These are phyloP conservation scores for Populus hybrid DNA, from an alignment of 441 rosid genomes.

Conservation along the genomic window DNA sequence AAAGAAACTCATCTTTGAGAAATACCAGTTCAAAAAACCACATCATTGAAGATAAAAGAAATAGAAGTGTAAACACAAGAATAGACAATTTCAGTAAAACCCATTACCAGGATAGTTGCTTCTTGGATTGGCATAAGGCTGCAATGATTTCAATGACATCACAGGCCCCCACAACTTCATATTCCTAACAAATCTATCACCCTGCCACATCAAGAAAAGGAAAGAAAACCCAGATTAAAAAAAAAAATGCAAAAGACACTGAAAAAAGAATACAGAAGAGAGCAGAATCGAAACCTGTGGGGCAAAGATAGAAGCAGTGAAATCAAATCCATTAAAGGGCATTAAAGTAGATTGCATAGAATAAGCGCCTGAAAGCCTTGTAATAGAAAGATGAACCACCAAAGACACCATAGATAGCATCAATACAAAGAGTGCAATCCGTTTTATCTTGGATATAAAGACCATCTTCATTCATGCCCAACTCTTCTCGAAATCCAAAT, in stretches of 20 bases:
- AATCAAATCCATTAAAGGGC: slow-evolving; percentile 51
- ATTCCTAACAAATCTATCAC: slow-evolving; percentile 34
- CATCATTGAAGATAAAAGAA: not conserved
- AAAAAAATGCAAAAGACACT: slow-evolving; percentile 9
- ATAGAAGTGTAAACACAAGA: not conserved
- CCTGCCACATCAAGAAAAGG: slow-evolving; percentile 38
- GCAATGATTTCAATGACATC: slow-evolving; percentile 69
- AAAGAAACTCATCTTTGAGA: not conserved
- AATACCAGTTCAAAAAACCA: not conserved
- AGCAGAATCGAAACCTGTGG: slow-evolving; percentile 36
- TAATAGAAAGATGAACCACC: slow-evolving; percentile 70
- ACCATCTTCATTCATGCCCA: slow-evolving; percentile 44
- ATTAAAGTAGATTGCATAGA: slow-evolving; percentile 47
- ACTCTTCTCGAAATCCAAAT: slow-evolving; percentile 7
- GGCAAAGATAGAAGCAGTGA: slow-evolving; percentile 34
- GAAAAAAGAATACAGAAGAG: not conserved
- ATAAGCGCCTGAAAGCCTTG: slow-evolving; percentile 65
- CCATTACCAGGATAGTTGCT: slow-evolving; percentile 62
- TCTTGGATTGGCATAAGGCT: slow-evolving; percentile 94
- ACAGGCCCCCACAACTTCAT: slow-evolving; percentile 81
- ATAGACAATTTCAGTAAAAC: not conserved
- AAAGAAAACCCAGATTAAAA: slow-evolving; percentile 11
- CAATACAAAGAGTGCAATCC: slow-evolving; percentile 74
- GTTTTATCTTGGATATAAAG: slow-evolving; percentile 85
- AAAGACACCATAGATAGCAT: slow-evolving; percentile 76